Base-by-base conservation (phyloP, 2,329 filamentous ascomycete genomes). In the Epichloe brachyelytri region DNA sequence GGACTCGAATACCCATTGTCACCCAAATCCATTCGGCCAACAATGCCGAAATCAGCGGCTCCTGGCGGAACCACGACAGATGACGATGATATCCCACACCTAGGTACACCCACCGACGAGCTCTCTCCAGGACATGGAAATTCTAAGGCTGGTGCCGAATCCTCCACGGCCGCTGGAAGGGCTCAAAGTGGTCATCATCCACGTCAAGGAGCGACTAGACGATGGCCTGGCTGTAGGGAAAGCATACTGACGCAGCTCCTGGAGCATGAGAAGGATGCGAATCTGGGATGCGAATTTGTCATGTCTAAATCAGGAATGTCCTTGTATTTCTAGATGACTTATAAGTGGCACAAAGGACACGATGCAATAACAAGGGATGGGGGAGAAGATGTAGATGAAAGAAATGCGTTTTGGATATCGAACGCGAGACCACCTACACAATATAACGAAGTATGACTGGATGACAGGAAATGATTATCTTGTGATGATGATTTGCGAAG, bases 141-240 rank as follows among this genome's bases (percentile, higher is more conserved):
- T 57, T 5, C 51, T 59, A n/a, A 57, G 49, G 12, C 52, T 55
- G 4, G 57, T 50, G 34, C 56, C 52, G 17, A 55, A 61, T 2
- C 40, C 62, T n/a, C 58, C 54, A 5, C 52, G 62, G 61, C 82
- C 82, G 6, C 72, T 98, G 4, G 71, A 75, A 49, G 89, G 88
- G 0, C 64, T 97, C 30, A 85, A 82, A 55, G 73, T 98, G 1
- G 82, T 96, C 47, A 80, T 97, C 51, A 97, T 97, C 38, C 93
- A 98, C 63, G 79, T 97, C 61, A 98, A 98, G 65, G 91, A 97
- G 57, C 84, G 78, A 20, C 70, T 96, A 51, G 72, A 75, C 8
- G 89, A 95, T 62, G 87, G 81, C 0, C 79, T 79, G 70, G 46
- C 80, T 77, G 2, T 77, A 73, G 37, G 0, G 80, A 87, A 3